Evolutionary conservation across 2,329 filamentous ascomycete species (phyloP).

Genomic region (Cladobotryum mycophilum): DNA sequence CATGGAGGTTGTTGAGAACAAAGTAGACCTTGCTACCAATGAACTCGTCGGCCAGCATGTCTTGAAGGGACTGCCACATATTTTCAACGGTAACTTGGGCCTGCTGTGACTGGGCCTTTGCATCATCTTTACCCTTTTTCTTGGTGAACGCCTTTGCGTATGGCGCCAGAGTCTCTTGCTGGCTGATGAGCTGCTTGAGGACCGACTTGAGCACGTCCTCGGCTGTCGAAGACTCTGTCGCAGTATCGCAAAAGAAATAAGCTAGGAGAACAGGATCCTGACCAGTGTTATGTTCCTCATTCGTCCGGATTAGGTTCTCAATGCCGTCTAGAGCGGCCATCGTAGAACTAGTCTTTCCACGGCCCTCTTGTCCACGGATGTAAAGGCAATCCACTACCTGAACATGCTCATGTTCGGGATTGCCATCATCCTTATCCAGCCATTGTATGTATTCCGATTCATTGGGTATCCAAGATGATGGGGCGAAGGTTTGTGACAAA

Average conservation of each 20-base stretch:
- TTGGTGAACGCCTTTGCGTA: constrained; percentile 31
- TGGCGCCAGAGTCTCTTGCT: constrained; percentile 26
- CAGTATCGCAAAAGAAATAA: constrained; percentile 37
- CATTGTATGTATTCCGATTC: constrained; percentile 31
- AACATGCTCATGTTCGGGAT: not conserved
- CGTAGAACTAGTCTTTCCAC: constrained; percentile 36
- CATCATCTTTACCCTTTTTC: constrained; percentile 21
- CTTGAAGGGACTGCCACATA: constrained; percentile 35
- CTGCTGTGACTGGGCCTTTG: constrained; percentile 10
- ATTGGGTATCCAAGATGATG: constrained; percentile 33
- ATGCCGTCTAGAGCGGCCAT: constrained; percentile 33
- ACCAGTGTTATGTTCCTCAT: constrained; percentile 15
- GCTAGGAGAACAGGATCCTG: constrained; percentile 27
- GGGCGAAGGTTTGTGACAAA: constrained; percentile 23
- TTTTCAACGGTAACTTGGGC: constrained; percentile 31
- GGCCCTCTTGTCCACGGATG: constrained; percentile 35
- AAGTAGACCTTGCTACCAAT: constrained; percentile 28
- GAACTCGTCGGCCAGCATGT: constrained; percentile 32
- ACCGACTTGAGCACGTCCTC: constrained; percentile 37
- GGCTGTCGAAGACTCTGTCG: constrained; percentile 31
- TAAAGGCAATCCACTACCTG: constrained; percentile 29
- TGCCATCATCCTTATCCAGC: constrained; percentile 20
- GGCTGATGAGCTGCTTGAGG: constrained; percentile 30
- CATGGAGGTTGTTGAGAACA: constrained; percentile 36
- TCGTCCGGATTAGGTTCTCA: constrained; percentile 20